Conservation (phyloP, 345 rosid species). For the Dimocarpus longan region DNA sequence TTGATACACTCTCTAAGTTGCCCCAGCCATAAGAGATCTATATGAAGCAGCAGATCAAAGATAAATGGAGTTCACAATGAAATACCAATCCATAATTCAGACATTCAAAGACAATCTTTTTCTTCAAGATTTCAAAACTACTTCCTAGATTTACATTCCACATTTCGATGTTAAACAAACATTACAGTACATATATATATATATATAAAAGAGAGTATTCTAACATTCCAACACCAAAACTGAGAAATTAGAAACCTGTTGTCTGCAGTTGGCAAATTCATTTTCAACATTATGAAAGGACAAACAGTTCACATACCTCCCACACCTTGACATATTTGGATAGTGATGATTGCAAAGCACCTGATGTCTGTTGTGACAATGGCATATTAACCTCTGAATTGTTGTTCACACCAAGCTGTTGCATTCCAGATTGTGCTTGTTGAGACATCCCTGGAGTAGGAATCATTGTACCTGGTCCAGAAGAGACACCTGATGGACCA, state of each 20-base stretch:
- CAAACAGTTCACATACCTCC: slow-evolving; percentile 67
- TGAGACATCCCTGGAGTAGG: slow-evolving; percentile 91
- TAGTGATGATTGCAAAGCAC: slow-evolving; percentile 67
- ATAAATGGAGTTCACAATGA: neutral
- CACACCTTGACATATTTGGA: slow-evolving; percentile 92
- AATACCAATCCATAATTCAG: neutral
- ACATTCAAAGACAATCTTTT: neutral
- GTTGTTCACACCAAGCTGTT: slow-evolving; percentile 59
- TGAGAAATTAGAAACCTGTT: neutral
- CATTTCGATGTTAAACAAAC: neutral
- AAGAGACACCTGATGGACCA: slow-evolving; percentile 66
- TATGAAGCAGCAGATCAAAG: neutral
- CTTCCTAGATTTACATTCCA: neutral
- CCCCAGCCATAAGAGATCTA: neutral
- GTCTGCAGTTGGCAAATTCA: slow-evolving; percentile 12
- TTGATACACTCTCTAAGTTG: neutral
- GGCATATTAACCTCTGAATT: slow-evolving; percentile 68
- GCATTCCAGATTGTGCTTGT: slow-evolving; percentile 70
- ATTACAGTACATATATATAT: neutral
- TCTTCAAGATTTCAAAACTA: neutral
- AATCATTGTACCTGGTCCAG: slow-evolving; percentile 80
- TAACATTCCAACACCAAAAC: neutral
- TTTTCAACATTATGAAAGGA: neutral
- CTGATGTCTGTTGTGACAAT: slow-evolving; percentile 71
- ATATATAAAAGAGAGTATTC: too few relatives aligned